A percentile compares a stretch with the other conserved stretches of the same genome.
phyloP scores from a whole-genome alignment of 176 grass and related monocot species.

The Thalia dealbata region DNA sequence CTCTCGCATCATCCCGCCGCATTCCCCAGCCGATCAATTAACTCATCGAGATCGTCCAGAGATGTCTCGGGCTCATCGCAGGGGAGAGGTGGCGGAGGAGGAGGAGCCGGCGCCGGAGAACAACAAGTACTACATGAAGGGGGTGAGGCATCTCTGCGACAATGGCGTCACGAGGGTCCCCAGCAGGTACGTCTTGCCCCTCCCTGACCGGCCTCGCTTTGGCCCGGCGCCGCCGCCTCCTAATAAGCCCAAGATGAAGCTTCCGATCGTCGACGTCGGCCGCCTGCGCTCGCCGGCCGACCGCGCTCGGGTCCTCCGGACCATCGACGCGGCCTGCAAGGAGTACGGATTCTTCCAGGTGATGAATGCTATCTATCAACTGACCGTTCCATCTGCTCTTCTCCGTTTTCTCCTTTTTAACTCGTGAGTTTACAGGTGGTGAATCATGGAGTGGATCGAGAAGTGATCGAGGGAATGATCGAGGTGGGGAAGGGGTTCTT shows the following conservation, averaged over 20 bases:
- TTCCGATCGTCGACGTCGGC: constrained; percentile 57
- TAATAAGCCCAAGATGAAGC: constrained; percentile 13
- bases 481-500: constrained; percentile 62
- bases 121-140: constrained; percentile 19
- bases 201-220: constrained; percentile 27
- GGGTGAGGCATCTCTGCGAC: constrained; percentile 62
- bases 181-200: constrained; percentile 39
- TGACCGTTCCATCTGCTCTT: too few relatives aligned
- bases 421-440: constrained; percentile 33
- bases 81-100: constrained; percentile 7
- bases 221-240: not conserved
- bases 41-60: too few relatives aligned
- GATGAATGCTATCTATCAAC: too few relatives aligned
- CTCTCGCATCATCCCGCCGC: too few relatives aligned
- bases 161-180: constrained; percentile 45
- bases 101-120: not conserved
- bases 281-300: constrained; percentile 22
- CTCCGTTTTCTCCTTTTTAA: too few relatives aligned
- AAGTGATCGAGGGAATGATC: constrained; percentile 28
- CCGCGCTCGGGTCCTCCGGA: constrained; percentile 28
- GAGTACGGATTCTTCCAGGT: constrained; percentile 80
- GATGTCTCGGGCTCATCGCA: too few relatives aligned
- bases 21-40: too few relatives aligned
- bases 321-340: constrained; percentile 45
- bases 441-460: constrained; percentile 45